Evolutionary conservation across 176 grass and related monocot genomes (phyloP).

Genomic region (Oryza brachyantha): DNA sequence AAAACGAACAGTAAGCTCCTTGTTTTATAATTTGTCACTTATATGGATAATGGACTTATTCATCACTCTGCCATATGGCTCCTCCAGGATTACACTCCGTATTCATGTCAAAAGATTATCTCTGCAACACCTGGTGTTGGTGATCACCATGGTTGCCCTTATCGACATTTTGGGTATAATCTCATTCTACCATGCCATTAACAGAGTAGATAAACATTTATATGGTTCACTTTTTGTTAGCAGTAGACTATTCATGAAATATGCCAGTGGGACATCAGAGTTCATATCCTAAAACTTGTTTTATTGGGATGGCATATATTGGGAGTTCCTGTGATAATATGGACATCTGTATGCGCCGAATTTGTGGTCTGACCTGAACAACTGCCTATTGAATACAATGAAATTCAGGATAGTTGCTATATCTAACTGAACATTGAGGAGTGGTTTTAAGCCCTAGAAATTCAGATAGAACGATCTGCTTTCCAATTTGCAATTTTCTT

Average conservation of each 20-base stretch:
- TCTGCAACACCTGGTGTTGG: conserved; percentile 83
- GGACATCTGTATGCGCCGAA: not conserved
- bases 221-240: conserved; percentile 1
- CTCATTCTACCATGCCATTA: conserved; percentile 6
- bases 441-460: not conserved
- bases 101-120: conserved; percentile 97
- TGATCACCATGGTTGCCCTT: conserved; percentile 96
- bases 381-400: not conserved
- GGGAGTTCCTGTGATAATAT: not conserved
- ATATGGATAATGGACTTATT: conserved; percentile 16
- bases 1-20: conserved; percentile 71
- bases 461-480: not conserved
- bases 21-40: not conserved
- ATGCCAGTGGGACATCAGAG: not conserved
- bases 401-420: not conserved
- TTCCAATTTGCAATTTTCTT: not conserved
- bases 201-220: not conserved
- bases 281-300: not conserved
- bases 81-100: conserved; percentile 92
- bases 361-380: not conserved
- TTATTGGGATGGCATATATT: no score
- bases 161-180: conserved; percentile 91
- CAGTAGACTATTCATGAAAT: conserved; percentile 1
- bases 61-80: conserved; percentile 28
- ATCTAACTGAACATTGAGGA: conserved; percentile 15